phyloP scores from a whole-genome alignment of 2,329 filamentous ascomycete genomes.

The Penicillium hesseltinei region DNA sequence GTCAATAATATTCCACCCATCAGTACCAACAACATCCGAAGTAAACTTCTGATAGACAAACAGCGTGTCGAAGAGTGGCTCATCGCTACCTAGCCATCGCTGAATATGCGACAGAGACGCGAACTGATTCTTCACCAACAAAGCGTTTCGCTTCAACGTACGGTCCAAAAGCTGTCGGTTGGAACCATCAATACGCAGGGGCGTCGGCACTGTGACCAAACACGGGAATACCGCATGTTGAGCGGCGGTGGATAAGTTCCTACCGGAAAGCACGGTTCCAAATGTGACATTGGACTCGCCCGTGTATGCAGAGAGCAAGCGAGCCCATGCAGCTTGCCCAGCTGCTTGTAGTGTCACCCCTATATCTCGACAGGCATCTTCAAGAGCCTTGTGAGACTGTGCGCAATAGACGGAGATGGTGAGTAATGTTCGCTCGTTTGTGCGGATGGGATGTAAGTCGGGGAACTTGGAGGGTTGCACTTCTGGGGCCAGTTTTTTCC shows the following conservation, averaged over 20 bases:
- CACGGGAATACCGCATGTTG: slow-evolving; percentile 69
- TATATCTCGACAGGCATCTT: slow-evolving; percentile 53
- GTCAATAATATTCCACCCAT: slow-evolving; percentile 59
- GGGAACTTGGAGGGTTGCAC: slow-evolving; percentile 71
- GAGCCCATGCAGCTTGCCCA: slow-evolving; percentile 75
- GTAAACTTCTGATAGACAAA: slow-evolving; percentile 73
- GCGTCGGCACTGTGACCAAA: slow-evolving; percentile 74
- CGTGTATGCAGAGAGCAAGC: slow-evolving; percentile 70
- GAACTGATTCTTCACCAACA: slow-evolving; percentile 68
- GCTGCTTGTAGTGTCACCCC: slow-evolving; percentile 74
- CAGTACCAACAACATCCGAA: slow-evolving; percentile 15
- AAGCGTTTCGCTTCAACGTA: slow-evolving; percentile 65
- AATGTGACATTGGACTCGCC: slow-evolving; percentile 74
- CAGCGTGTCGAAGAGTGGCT: slow-evolving; percentile 76
- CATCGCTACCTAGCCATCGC: slow-evolving; percentile 63
- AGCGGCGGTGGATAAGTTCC: slow-evolving; percentile 59
- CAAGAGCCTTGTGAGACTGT: slow-evolving; percentile 49
- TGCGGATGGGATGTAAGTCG: slow-evolving; percentile 63
- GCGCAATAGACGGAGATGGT: slow-evolving; percentile 41
- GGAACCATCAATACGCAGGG: slow-evolving; percentile 55
- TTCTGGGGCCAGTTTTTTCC: slow-evolving; percentile 56
- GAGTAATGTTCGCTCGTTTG: slow-evolving; percentile 31
- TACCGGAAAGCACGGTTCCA: slow-evolving; percentile 76
- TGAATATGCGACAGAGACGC: slow-evolving; percentile 71
- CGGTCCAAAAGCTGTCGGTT: slow-evolving; percentile 58